Evolutionary conservation across 164 flowering plant genomes (phyloP).

Genomic region (Berberis vulgaris): DNA sequence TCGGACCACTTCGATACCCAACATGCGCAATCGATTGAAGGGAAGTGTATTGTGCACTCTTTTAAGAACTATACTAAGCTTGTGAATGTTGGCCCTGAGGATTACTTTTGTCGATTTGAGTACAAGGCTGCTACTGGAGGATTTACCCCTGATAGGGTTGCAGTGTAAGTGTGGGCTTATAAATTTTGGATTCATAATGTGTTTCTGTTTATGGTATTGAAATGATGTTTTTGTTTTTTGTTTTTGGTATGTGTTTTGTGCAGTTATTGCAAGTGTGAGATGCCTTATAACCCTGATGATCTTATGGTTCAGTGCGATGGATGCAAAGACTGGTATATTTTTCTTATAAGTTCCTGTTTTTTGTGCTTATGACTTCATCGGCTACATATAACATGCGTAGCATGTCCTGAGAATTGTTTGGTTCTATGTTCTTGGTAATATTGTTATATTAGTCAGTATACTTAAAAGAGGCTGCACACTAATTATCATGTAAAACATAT

Average conservation of each 20-base stretch:
- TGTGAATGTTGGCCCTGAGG: constrained; percentile 65
- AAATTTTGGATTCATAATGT: background rate
- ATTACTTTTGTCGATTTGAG: constrained; percentile 63
- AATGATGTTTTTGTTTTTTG: constrained; percentile 5
- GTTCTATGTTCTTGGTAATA: background rate
- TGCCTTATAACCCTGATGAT: constrained; percentile 77
- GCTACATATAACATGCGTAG: background rate
- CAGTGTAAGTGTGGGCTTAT: constrained; percentile 40
- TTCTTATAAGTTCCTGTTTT: background rate
- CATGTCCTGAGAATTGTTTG: background rate
- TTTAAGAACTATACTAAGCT: constrained; percentile 70
- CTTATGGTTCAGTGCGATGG: constrained; percentile 85
- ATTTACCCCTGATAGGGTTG: constrained; percentile 62
- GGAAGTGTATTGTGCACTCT: constrained; percentile 60
- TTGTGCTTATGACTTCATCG: background rate
- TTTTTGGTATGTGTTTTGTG: constrained; percentile 5
- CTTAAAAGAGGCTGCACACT: no score
- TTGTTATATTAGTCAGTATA: background rate
- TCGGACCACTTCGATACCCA: constrained; percentile 66
- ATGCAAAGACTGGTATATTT: constrained; percentile 69
- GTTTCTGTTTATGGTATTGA: constrained; percentile 1
- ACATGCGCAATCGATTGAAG: constrained; percentile 65
- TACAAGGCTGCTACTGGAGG: constrained; percentile 65
- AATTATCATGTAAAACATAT: no score
- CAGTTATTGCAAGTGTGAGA: constrained; percentile 74